These are phyloP conservation scores for Pulveroboletus sp. DNA, from an alignment of 768 basidiomycete genomes.

Conservation along the genomic window DNA sequence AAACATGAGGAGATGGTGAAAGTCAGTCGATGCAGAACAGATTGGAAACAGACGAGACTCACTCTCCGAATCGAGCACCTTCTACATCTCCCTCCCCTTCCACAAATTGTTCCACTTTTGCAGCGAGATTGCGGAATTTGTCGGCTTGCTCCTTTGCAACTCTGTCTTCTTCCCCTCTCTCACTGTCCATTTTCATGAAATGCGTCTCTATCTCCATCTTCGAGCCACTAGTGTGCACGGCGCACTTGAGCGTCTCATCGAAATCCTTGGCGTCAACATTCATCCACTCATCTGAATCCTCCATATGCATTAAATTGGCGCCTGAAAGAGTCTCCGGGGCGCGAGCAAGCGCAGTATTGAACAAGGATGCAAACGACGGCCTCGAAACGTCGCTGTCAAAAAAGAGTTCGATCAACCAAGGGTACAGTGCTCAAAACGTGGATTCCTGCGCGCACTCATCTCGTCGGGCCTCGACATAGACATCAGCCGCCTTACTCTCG, in stretches of 20 bases:
- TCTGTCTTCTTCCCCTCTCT: conserved; percentile 34
- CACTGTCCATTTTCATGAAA: conserved; percentile 48
- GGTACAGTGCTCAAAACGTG: neutral
- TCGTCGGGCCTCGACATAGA: conserved; percentile 58
- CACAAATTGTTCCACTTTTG: conserved; percentile 86
- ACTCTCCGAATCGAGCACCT: conserved; percentile 92
- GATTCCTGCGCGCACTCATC: conserved; percentile 53
- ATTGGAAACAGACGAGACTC: conserved; percentile 29
- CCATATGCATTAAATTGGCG: conserved; percentile 30
- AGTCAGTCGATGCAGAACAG: conserved; percentile 1
- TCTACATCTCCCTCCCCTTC: conserved; percentile 85
- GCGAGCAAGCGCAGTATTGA: conserved; percentile 57
- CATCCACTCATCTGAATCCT: conserved; percentile 86
- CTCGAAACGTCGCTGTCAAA: conserved; percentile 50
- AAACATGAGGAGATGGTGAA: neutral
- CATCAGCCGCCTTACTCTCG: conserved; percentile 64
- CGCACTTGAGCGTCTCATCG: conserved; percentile 62
- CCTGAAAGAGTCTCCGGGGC: conserved; percentile 29
- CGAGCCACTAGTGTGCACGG: conserved; percentile 18
- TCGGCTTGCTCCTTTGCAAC: conserved; percentile 62
- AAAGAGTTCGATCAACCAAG: conserved; percentile 3
- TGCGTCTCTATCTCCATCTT: conserved; percentile 17
- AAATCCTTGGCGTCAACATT: conserved; percentile 70
- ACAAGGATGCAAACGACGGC: conserved; percentile 70
- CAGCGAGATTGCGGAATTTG: conserved; percentile 69